A percentile compares a stretch with the other conserved stretches of the same genome.
Evolutionary conservation across 1,284 basidiomycete genomes (phyloP).

Genomic region (Waitea zeae): DNA sequence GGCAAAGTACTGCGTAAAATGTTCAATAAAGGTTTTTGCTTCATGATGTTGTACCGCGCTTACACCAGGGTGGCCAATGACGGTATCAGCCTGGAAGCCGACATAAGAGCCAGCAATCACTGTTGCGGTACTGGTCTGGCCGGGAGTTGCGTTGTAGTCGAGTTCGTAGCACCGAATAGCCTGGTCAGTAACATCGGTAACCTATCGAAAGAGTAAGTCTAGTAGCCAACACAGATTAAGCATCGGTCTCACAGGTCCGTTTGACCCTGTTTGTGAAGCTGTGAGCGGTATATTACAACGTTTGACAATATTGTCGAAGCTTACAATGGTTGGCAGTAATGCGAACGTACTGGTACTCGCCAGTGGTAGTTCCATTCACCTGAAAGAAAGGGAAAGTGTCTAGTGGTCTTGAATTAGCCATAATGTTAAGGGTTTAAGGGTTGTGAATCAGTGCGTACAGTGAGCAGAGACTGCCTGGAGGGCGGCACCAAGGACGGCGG

Average conservation of each 20-base stretch:
- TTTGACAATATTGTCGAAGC: neutral
- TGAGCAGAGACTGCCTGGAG: neutral
- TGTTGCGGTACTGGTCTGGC: slow-evolving; percentile 19
- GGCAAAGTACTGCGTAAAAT: slow-evolving; percentile 15
- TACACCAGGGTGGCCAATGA: slow-evolving; percentile 22
- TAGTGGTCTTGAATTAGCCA: slow-evolving; percentile 5
- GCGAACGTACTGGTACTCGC: slow-evolving; percentile 25
- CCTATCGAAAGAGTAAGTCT: slow-evolving; percentile 10
- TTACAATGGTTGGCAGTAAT: slow-evolving; percentile 24
- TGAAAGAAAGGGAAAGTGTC: slow-evolving; percentile 20
- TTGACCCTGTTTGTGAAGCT: slow-evolving; percentile 3
- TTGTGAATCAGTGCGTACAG: neutral
- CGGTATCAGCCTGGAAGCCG: slow-evolving; percentile 10
- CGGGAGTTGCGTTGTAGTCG: slow-evolving; percentile 17
- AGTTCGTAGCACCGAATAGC: slow-evolving; percentile 29
- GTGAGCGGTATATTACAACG: neutral
- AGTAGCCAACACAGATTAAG: neutral
- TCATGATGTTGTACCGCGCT: slow-evolving; percentile 4
- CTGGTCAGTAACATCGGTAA: slow-evolving; percentile 22
- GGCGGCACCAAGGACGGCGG: neutral
- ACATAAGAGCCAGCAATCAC: slow-evolving; percentile 16
- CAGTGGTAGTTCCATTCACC: slow-evolving; percentile 14
- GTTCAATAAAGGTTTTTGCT: neutral
- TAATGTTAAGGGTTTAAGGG: neutral
- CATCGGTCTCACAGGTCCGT: slow-evolving; percentile 17